These are phyloP conservation scores for Aspergillus puulaauensis DNA, from an alignment of 2,329 filamentous ascomycete genomes.

Conservation along the genomic window DNA sequence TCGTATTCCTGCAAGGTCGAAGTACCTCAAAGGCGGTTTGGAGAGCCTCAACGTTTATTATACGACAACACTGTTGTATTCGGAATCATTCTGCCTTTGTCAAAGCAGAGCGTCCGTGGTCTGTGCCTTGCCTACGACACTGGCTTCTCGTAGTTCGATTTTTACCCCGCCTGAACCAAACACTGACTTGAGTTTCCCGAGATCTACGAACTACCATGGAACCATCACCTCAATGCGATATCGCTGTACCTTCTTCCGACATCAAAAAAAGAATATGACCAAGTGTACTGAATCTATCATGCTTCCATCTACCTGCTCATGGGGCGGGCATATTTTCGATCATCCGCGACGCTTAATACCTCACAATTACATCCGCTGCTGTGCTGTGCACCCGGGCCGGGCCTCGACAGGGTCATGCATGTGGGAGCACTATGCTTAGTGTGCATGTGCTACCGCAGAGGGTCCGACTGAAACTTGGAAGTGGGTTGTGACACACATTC, in stretches of 20 bases:
- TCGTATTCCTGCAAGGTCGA: neutral
- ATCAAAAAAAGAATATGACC: neutral
- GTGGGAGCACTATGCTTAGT: neutral
- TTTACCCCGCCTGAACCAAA: too few species aligned
- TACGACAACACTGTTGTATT: neutral
- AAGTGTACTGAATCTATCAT: neutral
- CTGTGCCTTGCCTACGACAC: neutral
- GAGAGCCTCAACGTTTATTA: neutral
- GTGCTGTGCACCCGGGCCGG: constrained; percentile 21
- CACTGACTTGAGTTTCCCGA: neutral
- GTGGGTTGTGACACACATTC: neutral
- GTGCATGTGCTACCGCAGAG: constrained; percentile 15
- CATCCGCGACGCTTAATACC: neutral
- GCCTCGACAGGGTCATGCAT: constrained; percentile 20
- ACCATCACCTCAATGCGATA: neutral
- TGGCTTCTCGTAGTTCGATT: neutral
- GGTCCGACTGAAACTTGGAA: neutral
- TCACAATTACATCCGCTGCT: neutral
- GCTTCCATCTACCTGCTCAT: neutral
- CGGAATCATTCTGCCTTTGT: too few species aligned
- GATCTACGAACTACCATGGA: neutral
- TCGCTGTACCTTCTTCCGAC: neutral
- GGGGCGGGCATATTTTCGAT: neutral
- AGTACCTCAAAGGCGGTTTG: neutral
- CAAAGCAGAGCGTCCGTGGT: too few species aligned